phyloP scores from a whole-genome alignment of 2,329 filamentous ascomycete species.

The Diaporthe vaccinii region DNA sequence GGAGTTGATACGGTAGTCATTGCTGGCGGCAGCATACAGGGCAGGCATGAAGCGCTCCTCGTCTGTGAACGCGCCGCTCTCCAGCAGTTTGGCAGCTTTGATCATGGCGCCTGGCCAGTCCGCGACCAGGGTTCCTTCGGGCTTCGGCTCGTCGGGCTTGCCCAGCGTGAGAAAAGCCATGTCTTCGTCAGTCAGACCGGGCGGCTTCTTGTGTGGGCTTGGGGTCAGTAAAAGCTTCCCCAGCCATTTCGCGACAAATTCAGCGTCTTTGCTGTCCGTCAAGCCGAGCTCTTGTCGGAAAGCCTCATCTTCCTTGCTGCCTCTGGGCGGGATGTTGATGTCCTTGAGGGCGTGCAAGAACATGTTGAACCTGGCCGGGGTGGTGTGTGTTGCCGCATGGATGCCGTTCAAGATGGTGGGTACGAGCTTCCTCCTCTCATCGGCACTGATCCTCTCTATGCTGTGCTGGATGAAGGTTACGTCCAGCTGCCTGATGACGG shows the following conservation, averaged over 20 bases:
- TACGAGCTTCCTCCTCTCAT: constrained; percentile 80
- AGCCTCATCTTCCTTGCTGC: constrained; percentile 80
- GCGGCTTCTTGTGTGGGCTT: constrained; percentile 48
- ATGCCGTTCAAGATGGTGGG: constrained; percentile 78
- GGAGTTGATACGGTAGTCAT: constrained; percentile 84
- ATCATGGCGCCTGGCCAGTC: constrained; percentile 79
- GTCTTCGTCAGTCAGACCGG: constrained; percentile 75
- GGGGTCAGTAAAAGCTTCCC: constrained; percentile 74
- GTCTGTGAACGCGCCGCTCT: constrained; percentile 88
- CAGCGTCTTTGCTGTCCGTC: constrained; percentile 75
- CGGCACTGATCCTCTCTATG: constrained; percentile 60
- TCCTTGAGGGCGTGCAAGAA: constrained; percentile 82
- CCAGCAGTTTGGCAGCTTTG: constrained; percentile 78
- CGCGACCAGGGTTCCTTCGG: constrained; percentile 76
- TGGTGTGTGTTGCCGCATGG: constrained; percentile 64
- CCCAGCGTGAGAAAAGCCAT: constrained; percentile 77
- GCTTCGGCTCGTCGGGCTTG: constrained; percentile 69
- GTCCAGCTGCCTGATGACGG: constrained; percentile 89
- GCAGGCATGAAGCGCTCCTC: constrained; percentile 86
- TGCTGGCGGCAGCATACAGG: constrained; percentile 84
- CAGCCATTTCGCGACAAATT: constrained; percentile 81
- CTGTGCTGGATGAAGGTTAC: constrained; percentile 92
- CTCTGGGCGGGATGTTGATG: constrained; percentile 79
- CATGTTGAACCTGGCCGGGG: constrained; percentile 82
- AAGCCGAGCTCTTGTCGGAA: constrained; percentile 78